These are phyloP conservation scores for Macrophomina tecta DNA, from an alignment of 2,329 filamentous ascomycete species.

Conservation along the genomic window DNA sequence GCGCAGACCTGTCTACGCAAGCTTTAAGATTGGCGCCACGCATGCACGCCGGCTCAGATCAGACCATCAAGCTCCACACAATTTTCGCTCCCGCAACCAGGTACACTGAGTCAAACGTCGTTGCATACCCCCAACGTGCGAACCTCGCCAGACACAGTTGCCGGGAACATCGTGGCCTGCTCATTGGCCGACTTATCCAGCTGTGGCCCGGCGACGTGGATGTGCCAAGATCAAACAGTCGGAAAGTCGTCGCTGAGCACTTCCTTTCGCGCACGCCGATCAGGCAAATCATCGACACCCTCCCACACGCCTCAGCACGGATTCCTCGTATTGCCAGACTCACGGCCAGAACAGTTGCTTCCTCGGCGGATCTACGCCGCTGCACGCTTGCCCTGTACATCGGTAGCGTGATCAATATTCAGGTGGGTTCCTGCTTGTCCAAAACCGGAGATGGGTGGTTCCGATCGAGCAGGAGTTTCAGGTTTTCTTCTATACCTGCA, in stretches of 20 bases:
- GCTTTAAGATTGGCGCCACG: conserved; percentile 6
- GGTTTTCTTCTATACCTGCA: conserved; percentile 13
- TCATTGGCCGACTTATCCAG: neutral
- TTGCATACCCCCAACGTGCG: neutral
- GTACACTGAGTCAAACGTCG: conserved; percentile 5
- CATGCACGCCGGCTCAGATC: neutral
- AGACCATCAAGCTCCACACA: neutral
- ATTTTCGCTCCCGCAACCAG: neutral
- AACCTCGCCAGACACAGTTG: neutral
- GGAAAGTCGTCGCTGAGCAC: neutral
- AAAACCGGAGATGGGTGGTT: neutral
- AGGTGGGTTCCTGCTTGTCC: conserved; percentile 10
- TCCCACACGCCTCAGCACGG: neutral
- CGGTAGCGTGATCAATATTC: conserved; percentile 5
- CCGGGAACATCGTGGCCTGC: neutral
- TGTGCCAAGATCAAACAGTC: neutral
- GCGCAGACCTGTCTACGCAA: neutral
- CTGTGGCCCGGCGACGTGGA: neutral
- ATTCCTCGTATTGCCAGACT: conserved; percentile 7
- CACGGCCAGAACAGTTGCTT: neutral
- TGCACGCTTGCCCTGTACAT: neutral
- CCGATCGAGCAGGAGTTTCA: conserved; percentile 1
- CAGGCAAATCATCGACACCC: conserved; percentile 5
- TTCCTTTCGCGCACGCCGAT: neutral
- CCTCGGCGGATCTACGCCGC: neutral